A percentile compares a stretch with the other conserved stretches of the same genome.
phyloP scores from a whole-genome alignment of 176 grass and related monocot species.

The Ampelocalamus luodianensis region DNA sequence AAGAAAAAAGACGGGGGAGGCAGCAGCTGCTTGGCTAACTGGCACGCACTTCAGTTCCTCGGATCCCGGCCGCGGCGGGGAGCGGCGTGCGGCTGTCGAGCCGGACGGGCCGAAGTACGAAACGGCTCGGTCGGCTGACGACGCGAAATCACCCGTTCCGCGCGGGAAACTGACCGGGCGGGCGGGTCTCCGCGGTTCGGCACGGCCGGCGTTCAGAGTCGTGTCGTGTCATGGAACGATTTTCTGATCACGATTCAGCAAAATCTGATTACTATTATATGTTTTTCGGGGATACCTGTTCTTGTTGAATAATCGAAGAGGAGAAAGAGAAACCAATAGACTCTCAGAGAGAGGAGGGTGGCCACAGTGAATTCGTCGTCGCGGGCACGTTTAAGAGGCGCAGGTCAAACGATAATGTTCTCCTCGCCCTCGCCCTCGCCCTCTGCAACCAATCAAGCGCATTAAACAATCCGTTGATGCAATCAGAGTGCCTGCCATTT shows the following conservation, averaged over 20 bases:
- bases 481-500: neutral
- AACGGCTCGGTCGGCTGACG: neutral
- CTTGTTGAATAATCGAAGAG: neutral
- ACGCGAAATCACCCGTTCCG: neutral
- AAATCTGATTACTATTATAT: neutral
- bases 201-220: neutral
- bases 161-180: neutral
- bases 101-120: neutral
- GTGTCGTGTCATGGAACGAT: neutral
- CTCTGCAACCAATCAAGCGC: neutral
- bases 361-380: neutral
- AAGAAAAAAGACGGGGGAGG: neutral
- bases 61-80: slow-evolving; percentile 15
- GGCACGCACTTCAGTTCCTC: slow-evolving; percentile 39
- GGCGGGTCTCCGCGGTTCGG: neutral
- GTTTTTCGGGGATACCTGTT: neutral
- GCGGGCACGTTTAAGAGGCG: neutral
- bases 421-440: neutral
- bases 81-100: neutral
- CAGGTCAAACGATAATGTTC: neutral
- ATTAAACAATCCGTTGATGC: too few relatives aligned
- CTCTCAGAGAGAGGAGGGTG: neutral
- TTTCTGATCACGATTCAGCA: neutral
- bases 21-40: neutral
- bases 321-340: neutral